These are phyloP conservation scores for Colletotrichum cordylinicola DNA, from an alignment of 2,329 filamentous ascomycete species.

Conservation along the genomic window DNA sequence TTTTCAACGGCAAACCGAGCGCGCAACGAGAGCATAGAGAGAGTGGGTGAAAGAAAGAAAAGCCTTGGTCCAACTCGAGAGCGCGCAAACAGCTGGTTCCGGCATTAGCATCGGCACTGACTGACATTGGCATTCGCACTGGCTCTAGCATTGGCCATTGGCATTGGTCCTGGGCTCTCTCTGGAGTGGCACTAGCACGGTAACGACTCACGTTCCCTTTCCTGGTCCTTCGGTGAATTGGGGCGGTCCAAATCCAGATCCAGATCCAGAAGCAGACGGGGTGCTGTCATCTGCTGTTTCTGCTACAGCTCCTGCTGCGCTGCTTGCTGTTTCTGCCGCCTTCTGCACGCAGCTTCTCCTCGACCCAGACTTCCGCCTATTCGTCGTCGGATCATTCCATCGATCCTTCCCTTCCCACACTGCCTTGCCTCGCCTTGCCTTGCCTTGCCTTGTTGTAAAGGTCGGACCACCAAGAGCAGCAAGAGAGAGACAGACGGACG, in stretches of 20 bases:
- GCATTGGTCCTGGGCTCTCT: constrained; percentile 16
- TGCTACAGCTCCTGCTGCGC: not conserved
- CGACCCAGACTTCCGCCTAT: not conserved
- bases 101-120: constrained; percentile 1
- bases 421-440: not conserved
- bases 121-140: constrained; percentile 5
- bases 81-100: not conserved
- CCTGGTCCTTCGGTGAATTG: constrained; percentile 7
- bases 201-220: constrained; percentile 19
- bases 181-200: constrained; percentile 16
- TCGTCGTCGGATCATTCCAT: not conserved
- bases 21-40: not conserved
- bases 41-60: not conserved
- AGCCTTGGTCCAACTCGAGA: not conserved
- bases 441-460: not conserved
- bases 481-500: not conserved
- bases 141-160: constrained; percentile 14
- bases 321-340: not conserved
- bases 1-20: not conserved
- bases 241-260: not conserved
- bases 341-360: not conserved
- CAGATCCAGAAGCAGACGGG: not conserved
- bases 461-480: not conserved
- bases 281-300: not conserved
- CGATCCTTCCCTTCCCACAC: not conserved